A percentile compares a stretch with the other conserved stretches of the same genome.
phyloP scores from a whole-genome alignment of 306 rosid genomes.

The Mimosa bimucronata region DNA sequence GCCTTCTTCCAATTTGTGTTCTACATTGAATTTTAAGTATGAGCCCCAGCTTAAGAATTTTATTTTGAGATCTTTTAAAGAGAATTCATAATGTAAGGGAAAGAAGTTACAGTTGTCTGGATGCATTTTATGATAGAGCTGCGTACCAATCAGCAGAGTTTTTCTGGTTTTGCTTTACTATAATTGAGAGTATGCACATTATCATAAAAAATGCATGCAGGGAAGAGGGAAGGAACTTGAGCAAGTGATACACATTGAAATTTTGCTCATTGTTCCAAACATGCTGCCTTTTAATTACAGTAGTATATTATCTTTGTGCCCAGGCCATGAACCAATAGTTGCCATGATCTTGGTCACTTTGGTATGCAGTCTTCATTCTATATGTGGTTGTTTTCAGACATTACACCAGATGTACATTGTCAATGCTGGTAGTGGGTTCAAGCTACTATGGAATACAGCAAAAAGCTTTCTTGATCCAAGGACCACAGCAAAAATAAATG shows the following conservation, averaged over 20 bases:
- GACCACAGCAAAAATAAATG: conserved; percentile 93
- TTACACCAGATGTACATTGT: conserved; percentile 95
- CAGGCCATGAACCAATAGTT: conserved; percentile 7
- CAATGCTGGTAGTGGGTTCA: conserved; percentile 94
- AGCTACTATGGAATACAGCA: conserved; percentile 82
- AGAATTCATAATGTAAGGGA: conserved; percentile 19
- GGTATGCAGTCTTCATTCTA: conserved; percentile 32
- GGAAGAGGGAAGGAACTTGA: conserved; percentile 22
- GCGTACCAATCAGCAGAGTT: conserved; percentile 8
- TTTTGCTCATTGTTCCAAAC: conserved; percentile 7
- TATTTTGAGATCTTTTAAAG: conserved; percentile 15
- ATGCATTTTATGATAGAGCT: background rate
- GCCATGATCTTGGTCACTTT: conserved; percentile 16
- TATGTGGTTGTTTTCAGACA: conserved; percentile 66
- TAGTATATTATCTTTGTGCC: conserved; percentile 17
- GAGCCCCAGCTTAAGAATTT: conserved; percentile 21
- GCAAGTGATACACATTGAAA: conserved; percentile 22
- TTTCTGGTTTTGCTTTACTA: conserved; percentile 7
- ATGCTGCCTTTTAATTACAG: conserved; percentile 1
- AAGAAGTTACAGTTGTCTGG: conserved; percentile 1
- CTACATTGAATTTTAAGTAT: conserved; percentile 15
- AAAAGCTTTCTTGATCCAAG: conserved; percentile 92
- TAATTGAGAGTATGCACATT: conserved; percentile 14
- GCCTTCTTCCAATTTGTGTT: background rate
- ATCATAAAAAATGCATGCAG: conserved; percentile 25